These are phyloP conservation scores for Exophiala aquamarina DNA, from an alignment of 2,329 filamentous ascomycete genomes.

Conservation along the genomic window DNA sequence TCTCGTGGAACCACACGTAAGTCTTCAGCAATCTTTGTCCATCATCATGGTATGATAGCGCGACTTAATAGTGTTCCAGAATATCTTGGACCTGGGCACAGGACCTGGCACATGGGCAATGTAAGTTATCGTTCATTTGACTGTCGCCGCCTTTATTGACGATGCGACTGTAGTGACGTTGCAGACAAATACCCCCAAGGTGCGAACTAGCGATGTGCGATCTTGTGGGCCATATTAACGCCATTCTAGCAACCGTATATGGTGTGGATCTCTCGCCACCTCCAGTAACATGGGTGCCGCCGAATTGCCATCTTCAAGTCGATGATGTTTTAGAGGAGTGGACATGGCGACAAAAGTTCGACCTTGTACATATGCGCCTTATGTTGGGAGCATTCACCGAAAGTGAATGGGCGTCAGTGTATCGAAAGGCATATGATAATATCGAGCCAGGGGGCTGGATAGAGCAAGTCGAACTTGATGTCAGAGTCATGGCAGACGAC, in stretches of 20 bases:
- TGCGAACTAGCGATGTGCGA: background rate
- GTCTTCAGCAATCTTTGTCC: background rate
- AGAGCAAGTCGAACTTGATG: constrained; percentile 22
- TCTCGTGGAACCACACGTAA: constrained; percentile 1
- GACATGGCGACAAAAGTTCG: constrained; percentile 23
- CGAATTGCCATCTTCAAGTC: constrained; percentile 29
- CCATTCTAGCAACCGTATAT: constrained; percentile 17
- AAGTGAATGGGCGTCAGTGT: constrained; percentile 10
- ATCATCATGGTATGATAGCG: background rate
- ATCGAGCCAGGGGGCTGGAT: constrained; percentile 23
- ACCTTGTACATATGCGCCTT: constrained; percentile 25
- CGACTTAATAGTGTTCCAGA: constrained; percentile 5
- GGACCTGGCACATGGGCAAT: constrained; percentile 29
- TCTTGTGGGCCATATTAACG: background rate
- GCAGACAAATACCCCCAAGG: constrained; percentile 23
- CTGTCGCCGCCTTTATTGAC: background rate
- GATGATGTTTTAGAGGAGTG: constrained; percentile 25
- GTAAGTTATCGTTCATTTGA: constrained; percentile 1
- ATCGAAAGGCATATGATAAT: constrained; percentile 23
- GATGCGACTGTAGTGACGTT: constrained; percentile 7
- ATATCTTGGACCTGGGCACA: constrained; percentile 29
- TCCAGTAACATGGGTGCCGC: constrained; percentile 23
- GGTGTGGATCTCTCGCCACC: constrained; percentile 29
- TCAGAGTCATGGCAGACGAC: constrained; percentile 22
- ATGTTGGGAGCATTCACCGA: constrained; percentile 26